Base-by-base conservation (phyloP, 306 rosid genomes). In the Aeschynomene evenia region DNA sequence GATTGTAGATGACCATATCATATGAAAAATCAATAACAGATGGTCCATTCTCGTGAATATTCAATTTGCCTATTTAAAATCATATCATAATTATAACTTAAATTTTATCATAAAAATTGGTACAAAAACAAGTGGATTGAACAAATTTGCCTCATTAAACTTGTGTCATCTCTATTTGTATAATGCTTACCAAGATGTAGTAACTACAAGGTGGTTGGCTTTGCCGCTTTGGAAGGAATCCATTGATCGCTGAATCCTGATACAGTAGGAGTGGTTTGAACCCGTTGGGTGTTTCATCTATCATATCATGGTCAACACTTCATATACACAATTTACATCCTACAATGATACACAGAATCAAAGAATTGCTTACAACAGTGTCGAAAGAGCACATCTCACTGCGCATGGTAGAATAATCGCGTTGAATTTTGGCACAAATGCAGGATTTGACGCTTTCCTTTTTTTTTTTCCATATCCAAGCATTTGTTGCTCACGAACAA, bases 351-450 rank as follows among this genome's bases (percentile, higher is more conserved):
- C 6, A 14, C 1, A 24, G 9, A 70, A 42, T 71, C 43, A 71
- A 57, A 71, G 57, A 71, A 71, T 57, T 57, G 46, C 48, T 71
- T 42, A 12, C 55, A 28, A 40, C 21, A 57, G 36, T 43, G 51
- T 14, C 64, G 37, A 14, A 28, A 24, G 48, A 55, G 42, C 66
- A 40, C 57, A 26, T 2, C 0, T 15, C 45, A 2, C n/a, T 12
- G n/a, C 31, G 11, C 14, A 24, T 31, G 29, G 55, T 54, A 39
- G 57, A 45, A 43, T 10, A 55, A 37, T n/a, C n/a, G n/a, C n/a
- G n/a, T n/a, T n/a, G n/a, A n/a, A n/a, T 36, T 15, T 65, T 49
- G 33, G 46, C 2, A n/a, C 50, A 13, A 13, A 16, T 18, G 23
- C 6, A 60, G 50, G 26, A 36, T 36, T 15, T n/a, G 66, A 36